Percentiles rank a stretch among this genome's conserved stretches.
Conservation (phyloP, 306 rosid species). For the Sesbania bispinosa region DNA sequence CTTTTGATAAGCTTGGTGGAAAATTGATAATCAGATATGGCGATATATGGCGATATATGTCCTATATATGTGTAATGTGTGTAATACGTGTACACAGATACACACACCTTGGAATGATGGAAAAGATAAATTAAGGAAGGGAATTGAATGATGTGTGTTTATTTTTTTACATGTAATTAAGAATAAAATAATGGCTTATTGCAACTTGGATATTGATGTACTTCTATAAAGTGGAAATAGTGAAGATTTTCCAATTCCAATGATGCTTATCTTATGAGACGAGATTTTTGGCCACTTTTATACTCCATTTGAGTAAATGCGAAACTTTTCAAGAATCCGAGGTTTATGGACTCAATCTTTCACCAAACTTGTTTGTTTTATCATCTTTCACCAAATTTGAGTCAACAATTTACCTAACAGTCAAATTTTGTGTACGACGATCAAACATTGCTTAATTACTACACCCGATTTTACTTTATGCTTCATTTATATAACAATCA, state of each 20-base stretch:
- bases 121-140: not conserved
- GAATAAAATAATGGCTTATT: not conserved
- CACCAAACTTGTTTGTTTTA: no score
- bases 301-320: constrained; percentile 2
- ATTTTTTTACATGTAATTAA: not conserved
- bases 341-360: constrained; percentile 44
- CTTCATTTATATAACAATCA: not conserved
- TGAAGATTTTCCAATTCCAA: constrained; percentile 24
- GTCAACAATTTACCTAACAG: no score
- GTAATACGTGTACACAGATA: not conserved
- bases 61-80: no score
- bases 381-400: no score
- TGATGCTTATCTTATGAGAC: constrained; percentile 25
- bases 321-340: constrained; percentile 58
- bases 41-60: no score
- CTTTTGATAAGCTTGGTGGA: no score
- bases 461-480: not conserved
- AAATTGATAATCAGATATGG: no score
- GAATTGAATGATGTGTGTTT: not conserved
- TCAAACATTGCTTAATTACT: not conserved
- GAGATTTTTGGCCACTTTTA: constrained; percentile 1
- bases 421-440: constrained; percentile 25
- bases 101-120: constrained; percentile 27
- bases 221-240: not conserved
- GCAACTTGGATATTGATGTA: constrained; percentile 30